Evolutionary conservation across 2,329 filamentous ascomycete species (phyloP), one percentile per base, ranked within the genome.

Genomic region (Alternaria infectoria): DNA sequence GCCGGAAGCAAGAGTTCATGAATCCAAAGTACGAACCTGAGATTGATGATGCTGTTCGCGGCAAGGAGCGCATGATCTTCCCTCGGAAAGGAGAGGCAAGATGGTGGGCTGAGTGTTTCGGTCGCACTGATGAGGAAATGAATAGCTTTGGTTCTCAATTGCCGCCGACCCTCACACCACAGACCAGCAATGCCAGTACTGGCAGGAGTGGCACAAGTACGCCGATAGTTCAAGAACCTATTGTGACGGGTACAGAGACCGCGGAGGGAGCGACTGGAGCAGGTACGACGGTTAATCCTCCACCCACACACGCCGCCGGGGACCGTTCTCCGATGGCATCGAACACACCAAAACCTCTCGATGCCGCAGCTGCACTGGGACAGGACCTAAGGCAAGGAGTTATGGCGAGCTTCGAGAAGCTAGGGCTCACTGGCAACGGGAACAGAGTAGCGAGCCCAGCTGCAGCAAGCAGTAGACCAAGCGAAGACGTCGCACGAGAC

Each of bases 81-180:
- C 95, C 96, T 0, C 86, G 87, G 4, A 83, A 91, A 1, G 87
- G 87, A 12, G 90, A 96, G 65, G 87, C 96, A n/a, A 87, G 93
- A 64, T 99, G 96, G 96, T 99, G 96, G 96, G 86, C 90, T 68
- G 92, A 96, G 73, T 82, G 91, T 1, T 99, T 97, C 80, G 93
- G 93, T 50, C 88, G 94, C 30, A 90, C 90, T 3, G 93, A 97
- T 70, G 88, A 91, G 57, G 96, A 99, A 77, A 98, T 99, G 95
- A 99, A 99, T 72, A 88, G 88, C 13, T 68, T 71, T 52, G 74
- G 73, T 15, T 71, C 74, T 9, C 74, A 77, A 51, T 63, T 69
- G 17, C 70, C 72, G 3, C 65, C 65, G 7, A 69, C 59, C 13
- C 66, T 78, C 3, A 75, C 71, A 17, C 70, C 77, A 7, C 74